A percentile compares a stretch with the other conserved stretches of the same genome.
These are phyloP conservation scores for Naumovozyma dairenensis DNA, from an alignment of 805 yeast genomes.

Conservation along the genomic window DNA sequence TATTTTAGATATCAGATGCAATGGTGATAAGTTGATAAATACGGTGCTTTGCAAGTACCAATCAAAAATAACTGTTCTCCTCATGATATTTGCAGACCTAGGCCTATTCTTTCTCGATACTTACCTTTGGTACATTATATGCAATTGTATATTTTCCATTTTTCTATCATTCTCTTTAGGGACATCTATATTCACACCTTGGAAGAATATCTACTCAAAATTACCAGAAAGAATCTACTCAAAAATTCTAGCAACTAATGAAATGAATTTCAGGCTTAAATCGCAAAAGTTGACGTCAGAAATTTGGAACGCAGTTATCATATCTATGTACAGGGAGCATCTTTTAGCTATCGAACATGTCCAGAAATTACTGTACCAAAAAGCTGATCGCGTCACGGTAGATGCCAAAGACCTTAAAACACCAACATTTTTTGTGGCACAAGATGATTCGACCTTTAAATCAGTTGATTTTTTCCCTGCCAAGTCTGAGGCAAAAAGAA, in stretches of 20 bases:
- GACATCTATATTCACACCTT: slow-evolving; percentile 79
- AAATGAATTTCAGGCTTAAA: slow-evolving; percentile 37
- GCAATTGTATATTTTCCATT: slow-evolving; percentile 68
- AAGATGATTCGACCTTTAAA: slow-evolving; percentile 63
- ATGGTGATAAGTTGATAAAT: slow-evolving; percentile 52
- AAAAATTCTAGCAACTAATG: slow-evolving; percentile 48
- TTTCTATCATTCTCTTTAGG: slow-evolving; percentile 64
- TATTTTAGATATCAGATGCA: slow-evolving; percentile 46
- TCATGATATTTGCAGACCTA: slow-evolving; percentile 52
- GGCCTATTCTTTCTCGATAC: slow-evolving; percentile 71
- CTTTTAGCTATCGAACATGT: slow-evolving; percentile 65
- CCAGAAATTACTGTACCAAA: slow-evolving; percentile 52
- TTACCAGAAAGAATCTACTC: slow-evolving; percentile 69
- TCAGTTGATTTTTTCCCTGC: slow-evolving; percentile 44
- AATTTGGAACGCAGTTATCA: slow-evolving; percentile 77
- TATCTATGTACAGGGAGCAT: slow-evolving; percentile 77
- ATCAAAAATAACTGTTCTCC: slow-evolving; percentile 42
- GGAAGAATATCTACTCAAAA: slow-evolving; percentile 71
- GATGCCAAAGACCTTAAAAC: slow-evolving; percentile 44
- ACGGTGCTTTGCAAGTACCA: slow-evolving; percentile 44
- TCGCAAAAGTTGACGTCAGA: slow-evolving; percentile 54
- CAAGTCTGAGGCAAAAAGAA: slow-evolving; percentile 69
- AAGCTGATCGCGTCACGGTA: slow-evolving; percentile 27
- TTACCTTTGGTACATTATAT: slow-evolving; percentile 75
- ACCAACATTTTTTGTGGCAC: slow-evolving; percentile 72